Conservation (phyloP, 2,329 filamentous ascomycete genomes). For the Xylaria sp. region DNA sequence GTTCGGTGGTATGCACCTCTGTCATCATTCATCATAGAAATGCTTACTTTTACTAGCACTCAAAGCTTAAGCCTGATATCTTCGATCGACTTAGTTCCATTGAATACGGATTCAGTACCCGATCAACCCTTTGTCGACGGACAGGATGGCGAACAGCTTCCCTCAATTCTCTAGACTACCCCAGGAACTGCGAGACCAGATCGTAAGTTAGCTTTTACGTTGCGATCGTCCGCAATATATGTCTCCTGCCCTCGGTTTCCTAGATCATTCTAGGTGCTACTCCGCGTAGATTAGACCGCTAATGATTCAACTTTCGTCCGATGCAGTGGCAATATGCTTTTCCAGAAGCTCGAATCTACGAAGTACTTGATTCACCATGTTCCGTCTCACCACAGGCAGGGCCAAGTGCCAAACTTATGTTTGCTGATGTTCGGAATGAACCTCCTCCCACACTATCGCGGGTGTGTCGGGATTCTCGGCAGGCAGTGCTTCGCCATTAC, state of each 20-base stretch:
- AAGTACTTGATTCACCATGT: constrained; percentile 58
- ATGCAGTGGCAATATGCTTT: constrained; percentile 55
- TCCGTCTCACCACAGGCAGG: constrained; percentile 52
- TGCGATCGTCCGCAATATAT: not conserved
- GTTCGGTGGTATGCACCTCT: not conserved
- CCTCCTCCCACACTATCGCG: constrained; percentile 57
- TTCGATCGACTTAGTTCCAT: not conserved
- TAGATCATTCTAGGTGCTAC: not conserved
- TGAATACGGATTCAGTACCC: not conserved
- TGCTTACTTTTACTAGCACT: not conserved
- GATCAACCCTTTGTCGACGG: not conserved
- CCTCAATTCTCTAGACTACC: constrained; percentile 52
- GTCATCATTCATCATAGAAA: not conserved
- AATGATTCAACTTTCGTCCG: constrained; percentile 2
- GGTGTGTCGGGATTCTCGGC: constrained; percentile 58
- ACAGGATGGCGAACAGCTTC: constrained; percentile 38
- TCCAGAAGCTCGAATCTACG: constrained; percentile 58
- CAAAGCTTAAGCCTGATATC: not conserved
- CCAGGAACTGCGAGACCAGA: constrained; percentile 57
- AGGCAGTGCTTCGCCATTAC: constrained; percentile 56
- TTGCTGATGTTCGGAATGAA: constrained; percentile 58
- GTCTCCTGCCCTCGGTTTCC: not conserved
- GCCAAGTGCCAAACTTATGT: constrained; percentile 57
- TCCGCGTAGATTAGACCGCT: not conserved
- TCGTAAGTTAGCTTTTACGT: constrained; percentile 41